phyloP scores from a whole-genome alignment of 164 flowering plant genomes.

The Dillenia turbinata region DNA sequence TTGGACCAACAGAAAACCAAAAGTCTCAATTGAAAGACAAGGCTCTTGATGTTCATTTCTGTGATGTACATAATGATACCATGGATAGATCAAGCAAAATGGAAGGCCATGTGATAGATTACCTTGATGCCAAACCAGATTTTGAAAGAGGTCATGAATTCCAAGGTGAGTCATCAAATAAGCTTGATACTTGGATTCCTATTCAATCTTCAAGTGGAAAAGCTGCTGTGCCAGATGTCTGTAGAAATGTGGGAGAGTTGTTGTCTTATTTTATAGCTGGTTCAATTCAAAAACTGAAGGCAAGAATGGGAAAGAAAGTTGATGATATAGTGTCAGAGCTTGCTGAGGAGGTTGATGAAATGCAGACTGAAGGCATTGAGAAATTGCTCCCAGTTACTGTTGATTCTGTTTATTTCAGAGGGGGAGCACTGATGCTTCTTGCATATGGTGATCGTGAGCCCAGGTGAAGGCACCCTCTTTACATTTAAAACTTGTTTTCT shows the following conservation, averaged over 20 bases:
- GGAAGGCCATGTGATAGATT: constrained; percentile 19
- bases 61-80: constrained; percentile 12
- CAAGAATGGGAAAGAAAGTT: constrained; percentile 34
- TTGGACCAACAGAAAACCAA: constrained; percentile 9
- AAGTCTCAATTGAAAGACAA: constrained; percentile 5
- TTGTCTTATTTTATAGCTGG: constrained; percentile 31
- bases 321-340: constrained; percentile 55
- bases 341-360: constrained; percentile 45
- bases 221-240: constrained; percentile 23
- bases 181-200: constrained; percentile 23
- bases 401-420: constrained; percentile 84
- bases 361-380: constrained; percentile 45
- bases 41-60: constrained; percentile 13
- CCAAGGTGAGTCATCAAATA: constrained; percentile 14
- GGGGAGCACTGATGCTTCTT: constrained; percentile 80
- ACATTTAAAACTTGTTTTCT: background rate
- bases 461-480: constrained; percentile 41
- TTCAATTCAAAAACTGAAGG: constrained; percentile 45
- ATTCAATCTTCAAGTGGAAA: constrained; percentile 23
- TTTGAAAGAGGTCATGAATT: constrained; percentile 20
- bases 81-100: constrained; percentile 11
- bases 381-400: constrained; percentile 72
- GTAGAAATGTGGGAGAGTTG: constrained; percentile 22
- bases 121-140: constrained; percentile 20
- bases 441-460: constrained; percentile 90